These are phyloP conservation scores for Geotrichum carabidarum DNA, from an alignment of 1,139 yeast species.

Conservation along the genomic window DNA sequence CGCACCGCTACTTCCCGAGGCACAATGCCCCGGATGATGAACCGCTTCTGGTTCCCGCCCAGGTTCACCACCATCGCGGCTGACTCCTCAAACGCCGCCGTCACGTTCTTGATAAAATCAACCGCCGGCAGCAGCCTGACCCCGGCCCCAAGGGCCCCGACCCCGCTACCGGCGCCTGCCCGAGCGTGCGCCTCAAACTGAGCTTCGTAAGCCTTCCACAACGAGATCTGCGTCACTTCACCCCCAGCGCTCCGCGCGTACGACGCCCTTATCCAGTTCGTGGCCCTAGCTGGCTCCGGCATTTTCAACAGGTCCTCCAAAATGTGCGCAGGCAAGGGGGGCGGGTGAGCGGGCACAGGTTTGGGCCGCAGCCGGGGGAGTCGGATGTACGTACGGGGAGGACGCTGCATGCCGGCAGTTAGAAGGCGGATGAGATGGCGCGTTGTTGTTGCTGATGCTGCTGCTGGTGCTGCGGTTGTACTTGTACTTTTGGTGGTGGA, in stretches of 20 bases:
- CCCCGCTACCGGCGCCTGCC: background rate
- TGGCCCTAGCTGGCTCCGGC: constrained; percentile 87
- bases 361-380: constrained; percentile 39
- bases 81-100: constrained; percentile 83
- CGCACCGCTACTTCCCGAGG: constrained; percentile 42
- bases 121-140: constrained; percentile 84
- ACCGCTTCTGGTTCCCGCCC: constrained; percentile 62
- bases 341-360: constrained; percentile 55
- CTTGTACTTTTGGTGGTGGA: constrained; percentile 38
- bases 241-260: constrained; percentile 72
- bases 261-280: constrained; percentile 91
- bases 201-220: constrained; percentile 92
- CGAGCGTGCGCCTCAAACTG: constrained; percentile 59
- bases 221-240: constrained; percentile 89
- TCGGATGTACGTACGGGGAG: constrained; percentile 35
- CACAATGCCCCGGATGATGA: constrained; percentile 85
- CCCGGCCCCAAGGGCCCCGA: constrained; percentile 26
- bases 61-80: constrained; percentile 80
- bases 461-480: background rate
- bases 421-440: constrained; percentile 52
- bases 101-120: constrained; percentile 90
- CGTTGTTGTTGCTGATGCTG: background rate
- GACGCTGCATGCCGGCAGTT: constrained; percentile 44
- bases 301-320: constrained; percentile 57
- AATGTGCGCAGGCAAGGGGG: constrained; percentile 56